Base-by-base conservation (phyloP, 495 filamentous ascomycete species). In the Penicillium desertorum region DNA sequence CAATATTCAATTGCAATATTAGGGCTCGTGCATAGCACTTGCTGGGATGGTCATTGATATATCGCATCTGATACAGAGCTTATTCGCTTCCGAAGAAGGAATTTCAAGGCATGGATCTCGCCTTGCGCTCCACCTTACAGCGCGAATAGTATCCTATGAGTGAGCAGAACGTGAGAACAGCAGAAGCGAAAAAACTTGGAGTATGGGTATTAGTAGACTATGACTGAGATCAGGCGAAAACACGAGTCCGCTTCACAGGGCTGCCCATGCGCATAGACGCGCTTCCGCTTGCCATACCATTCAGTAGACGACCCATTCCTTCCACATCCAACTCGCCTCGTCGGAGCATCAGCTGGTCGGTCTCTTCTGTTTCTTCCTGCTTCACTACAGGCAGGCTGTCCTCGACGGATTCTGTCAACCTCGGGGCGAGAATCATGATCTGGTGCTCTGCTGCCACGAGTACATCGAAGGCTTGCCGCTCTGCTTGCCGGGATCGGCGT, bases 361-460 rank as follows among this genome's bases (percentile, higher is more conserved):
- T 62, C 17, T 72, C 72, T 4, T 53, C 41, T 2, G 57, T 63
- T 4, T 56, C 60, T 55, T 64, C 49, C 34, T 67, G 62, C n/a
- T 60, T 65, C 25, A 63, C 49, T 7, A 56, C 45, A 7, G 58
- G 50, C 2, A 36, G 11, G 54, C 37, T 23, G 25, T 45, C 11
- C 23, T 61, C 52, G 29, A 69, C 60, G 3, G 70, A 70, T 45
- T 79, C 75, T 5, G 43, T 53, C 11, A 78, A 54, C 29, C 58
- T 69, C 3, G 74, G 70, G 12, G 83, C 79, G 22, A 88, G 72
- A 37, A 88, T 74, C 29, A 86, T 74, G 11, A 88, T 61, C 16
- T 86, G 80, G 57, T 80, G 83, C 63, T 91, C 87, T 34, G 85
- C 83, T 8, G 82, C 77, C 5, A 90, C 72, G 1, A 91, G 64